Conservation (phyloP, 176 grass and related monocot species). For the Rhynchospora breviuscula region DNA sequence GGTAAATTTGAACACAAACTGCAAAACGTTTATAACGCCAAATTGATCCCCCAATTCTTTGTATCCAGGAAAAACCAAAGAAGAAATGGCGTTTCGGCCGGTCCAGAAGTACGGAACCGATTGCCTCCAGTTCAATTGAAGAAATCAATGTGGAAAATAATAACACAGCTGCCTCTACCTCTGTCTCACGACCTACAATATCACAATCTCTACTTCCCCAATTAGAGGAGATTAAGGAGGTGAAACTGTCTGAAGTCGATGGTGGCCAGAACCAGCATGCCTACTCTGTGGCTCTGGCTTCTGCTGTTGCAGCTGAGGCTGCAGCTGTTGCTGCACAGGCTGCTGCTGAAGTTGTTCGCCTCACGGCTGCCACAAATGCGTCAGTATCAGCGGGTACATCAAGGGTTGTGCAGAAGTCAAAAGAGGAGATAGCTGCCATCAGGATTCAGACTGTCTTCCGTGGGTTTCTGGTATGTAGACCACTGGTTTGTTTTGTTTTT, state of each 20-base stretch:
- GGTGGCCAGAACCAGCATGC: constrained; percentile 66
- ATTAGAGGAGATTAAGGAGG: constrained; percentile 48
- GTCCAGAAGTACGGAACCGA: constrained; percentile 30
- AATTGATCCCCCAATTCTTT: neutral
- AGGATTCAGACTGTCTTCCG: constrained; percentile 89
- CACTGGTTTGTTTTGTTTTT: neutral
- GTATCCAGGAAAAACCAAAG: constrained; percentile 35
- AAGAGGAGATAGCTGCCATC: constrained; percentile 62
- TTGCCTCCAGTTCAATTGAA: constrained; percentile 13
- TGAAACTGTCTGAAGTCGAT: constrained; percentile 39
- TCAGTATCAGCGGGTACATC: neutral
- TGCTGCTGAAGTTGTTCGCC: constrained; percentile 79
- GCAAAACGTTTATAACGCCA: neutral
- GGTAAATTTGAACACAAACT: constrained; percentile 1
- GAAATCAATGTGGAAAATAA: constrained; percentile 17
- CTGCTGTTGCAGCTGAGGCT: constrained; percentile 76
- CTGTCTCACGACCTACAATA: constrained; percentile 13
- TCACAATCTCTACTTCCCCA: constrained; percentile 28
- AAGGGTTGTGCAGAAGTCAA: constrained; percentile 32
- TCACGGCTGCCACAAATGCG: constrained; percentile 34
- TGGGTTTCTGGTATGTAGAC: constrained; percentile 61
- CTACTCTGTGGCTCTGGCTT: constrained; percentile 73
- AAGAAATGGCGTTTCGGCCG: constrained; percentile 57
- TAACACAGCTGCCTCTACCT: constrained; percentile 20
- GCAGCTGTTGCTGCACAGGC: constrained; percentile 78